These are phyloP conservation scores for Capsicum rhomboideum DNA, from an alignment of 257 asterid genomes.

Conservation along the genomic window DNA sequence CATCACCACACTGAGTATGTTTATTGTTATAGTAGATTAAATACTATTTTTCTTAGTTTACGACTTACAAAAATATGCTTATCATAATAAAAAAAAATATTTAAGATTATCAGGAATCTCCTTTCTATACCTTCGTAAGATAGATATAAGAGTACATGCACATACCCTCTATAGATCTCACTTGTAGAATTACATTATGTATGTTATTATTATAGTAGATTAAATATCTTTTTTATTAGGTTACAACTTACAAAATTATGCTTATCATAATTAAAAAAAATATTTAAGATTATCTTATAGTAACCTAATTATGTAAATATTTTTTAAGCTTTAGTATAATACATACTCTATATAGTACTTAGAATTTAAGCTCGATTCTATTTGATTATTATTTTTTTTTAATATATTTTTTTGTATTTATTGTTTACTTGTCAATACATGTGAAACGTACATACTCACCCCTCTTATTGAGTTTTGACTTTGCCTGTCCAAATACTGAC, in stretches of 20 bases:
- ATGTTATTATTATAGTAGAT: no score
- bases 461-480: background rate
- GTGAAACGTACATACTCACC: background rate
- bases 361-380: background rate
- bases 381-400: background rate
- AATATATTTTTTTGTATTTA: background rate
- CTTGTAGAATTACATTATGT: background rate
- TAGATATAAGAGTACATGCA: no score
- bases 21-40: no score
- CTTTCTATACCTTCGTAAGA: no score
- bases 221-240: background rate
- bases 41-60: no score
- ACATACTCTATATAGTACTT: no score
- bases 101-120: no score
- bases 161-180: no score
- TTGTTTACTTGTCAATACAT: background rate
- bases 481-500: background rate
- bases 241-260: background rate
- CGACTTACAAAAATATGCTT: no score
- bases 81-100: no score
- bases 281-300: background rate
- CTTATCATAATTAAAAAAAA: background rate
- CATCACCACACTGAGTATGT: no score
- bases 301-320: background rate
- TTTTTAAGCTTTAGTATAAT: background rate